Base-by-base conservation (phyloP, 495 filamentous ascomycete species). In the Hypoxylon cercidicola region DNA sequence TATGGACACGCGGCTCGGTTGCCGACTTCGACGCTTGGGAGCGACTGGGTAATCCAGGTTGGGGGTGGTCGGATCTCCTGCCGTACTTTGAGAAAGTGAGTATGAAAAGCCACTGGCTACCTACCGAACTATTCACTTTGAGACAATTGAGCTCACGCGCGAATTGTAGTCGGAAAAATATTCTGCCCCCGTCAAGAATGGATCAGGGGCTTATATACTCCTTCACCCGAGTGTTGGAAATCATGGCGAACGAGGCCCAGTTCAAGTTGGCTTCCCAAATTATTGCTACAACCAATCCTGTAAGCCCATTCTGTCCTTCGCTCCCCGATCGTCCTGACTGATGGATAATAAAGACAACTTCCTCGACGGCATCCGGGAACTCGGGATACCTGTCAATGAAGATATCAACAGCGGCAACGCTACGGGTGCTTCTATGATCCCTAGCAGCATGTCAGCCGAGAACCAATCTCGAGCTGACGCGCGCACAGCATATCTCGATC, bases 11-110 rank as follows among this genome's bases (percentile, higher is more conserved):
- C 11, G 82, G 81, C 3, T 71, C 79, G 1, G 53, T 52, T 0
- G 74, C 69, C 12, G 82, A 87, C 63, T 87, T 83, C 58, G 83
- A 90, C 62, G 74, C 79, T 1, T 89, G 88, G 88, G 77, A 81
- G 55, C 71, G 66, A 4, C 70, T 88, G 3, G 87, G 89, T 1
- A 89, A 88, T 64, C 76, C 79, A 1, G 85, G 86, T n/a, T 90
- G 88, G 88, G 82, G 78, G 55, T 90, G 86, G 84, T 57, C 79
- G 0, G 82, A 67, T 32, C 70, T 90, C 19, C 66, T 86, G 18
- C 84, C 85, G 1, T 90, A 90, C 66, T 85, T 85, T 68, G 78
- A 75, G 44, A 85, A 83, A 75, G 81, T 81, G 57, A 59, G 35
- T 11, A 39, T 34, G 28, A 19, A 19, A 16, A 25, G 4, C 16